Base-by-base conservation (phyloP, 495 filamentous ascomycete genomes). In the Neurospora sp. region DNA sequence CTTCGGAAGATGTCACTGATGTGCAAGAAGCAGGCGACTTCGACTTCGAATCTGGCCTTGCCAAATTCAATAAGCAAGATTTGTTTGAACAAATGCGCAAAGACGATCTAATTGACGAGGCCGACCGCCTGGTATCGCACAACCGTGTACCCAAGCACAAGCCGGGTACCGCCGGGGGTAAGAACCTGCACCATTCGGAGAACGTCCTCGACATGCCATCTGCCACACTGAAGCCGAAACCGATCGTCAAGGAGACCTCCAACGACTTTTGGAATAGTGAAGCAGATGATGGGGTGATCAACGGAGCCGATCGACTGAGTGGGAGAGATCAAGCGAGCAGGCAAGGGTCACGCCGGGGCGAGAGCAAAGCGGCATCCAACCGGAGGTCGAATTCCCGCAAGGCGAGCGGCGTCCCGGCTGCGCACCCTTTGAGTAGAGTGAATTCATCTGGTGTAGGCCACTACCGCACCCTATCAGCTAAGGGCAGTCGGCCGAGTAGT, bases 1-100 rank as follows among this genome's bases (percentile, higher is more conserved):
- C 93, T 45, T 98, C 95, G 0, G 96, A 97, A 79, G 94, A 98
- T 81, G 94, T 94, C 35, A 97, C 94, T 3, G 96, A 99, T 81
- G 94, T 97, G n/a, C 95, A 97, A 81, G 95, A 95, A 77, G 86
- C 93, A 82, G 92, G 91, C 2, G 95, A 98, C 73, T 98, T 98
- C 74, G 94, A 98, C 81, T 98, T 98, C 75, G 88, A 91, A 74
- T 90, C 88, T 31, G 93, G 93, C 74, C 84, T 97, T 14, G 93
- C 92, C 20, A 96, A 96, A 75, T 99, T 99, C 74, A 94, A 99
- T 81, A 99, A 99, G 83, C 87, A 90, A 27, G 87, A 88, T 8
- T 87, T 98, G 10, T 98, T 98, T 78, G 91, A 92, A 70, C 88
- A 97, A 78, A 93, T 98, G 76, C 86, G 93, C 65, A 86, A 93